Percentiles rank a stretch among this genome's conserved stretches.
These are phyloP conservation scores for Arachis monticola DNA, from an alignment of 331 rosid species.

Conservation along the genomic window DNA sequence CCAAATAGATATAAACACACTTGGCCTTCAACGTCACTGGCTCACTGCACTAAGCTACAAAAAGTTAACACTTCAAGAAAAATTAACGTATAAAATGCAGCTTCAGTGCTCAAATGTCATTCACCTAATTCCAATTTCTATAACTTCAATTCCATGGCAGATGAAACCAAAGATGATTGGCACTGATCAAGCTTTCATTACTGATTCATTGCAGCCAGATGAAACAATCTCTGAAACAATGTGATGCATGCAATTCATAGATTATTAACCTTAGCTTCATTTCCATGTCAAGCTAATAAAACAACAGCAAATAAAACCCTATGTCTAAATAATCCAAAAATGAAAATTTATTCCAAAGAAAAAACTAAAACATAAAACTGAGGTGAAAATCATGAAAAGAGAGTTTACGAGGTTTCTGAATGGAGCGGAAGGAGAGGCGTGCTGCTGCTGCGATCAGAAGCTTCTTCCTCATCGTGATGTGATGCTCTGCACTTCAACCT, in stretches of 20 bases:
- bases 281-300: neutral
- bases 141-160: neutral
- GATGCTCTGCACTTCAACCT: conserved; percentile 11
- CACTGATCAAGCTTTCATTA: neutral
- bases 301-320: neutral
- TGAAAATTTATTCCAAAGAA: neutral
- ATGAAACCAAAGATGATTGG: conserved; percentile 5
- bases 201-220: neutral
- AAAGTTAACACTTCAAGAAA: neutral
- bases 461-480: conserved; percentile 37
- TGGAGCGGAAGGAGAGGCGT: conserved; percentile 31
- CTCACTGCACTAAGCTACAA: neutral
- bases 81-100: neutral
- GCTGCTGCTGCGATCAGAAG: conserved; percentile 32
- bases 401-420: conserved; percentile 31
- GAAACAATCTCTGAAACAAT: conserved; percentile 15
- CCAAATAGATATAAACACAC: neutral
- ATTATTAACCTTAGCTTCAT: neutral
- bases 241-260: neutral
- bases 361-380: neutral
- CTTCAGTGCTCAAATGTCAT: neutral
- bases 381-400: neutral
- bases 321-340: neutral
- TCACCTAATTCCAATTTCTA: conserved; percentile 6
- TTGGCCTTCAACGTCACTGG: neutral